Evolutionary conservation across 148 eudicot species (phyloP), one percentile per base, ranked within the genome.

Genomic region (Camellia lanceoleosa): DNA sequence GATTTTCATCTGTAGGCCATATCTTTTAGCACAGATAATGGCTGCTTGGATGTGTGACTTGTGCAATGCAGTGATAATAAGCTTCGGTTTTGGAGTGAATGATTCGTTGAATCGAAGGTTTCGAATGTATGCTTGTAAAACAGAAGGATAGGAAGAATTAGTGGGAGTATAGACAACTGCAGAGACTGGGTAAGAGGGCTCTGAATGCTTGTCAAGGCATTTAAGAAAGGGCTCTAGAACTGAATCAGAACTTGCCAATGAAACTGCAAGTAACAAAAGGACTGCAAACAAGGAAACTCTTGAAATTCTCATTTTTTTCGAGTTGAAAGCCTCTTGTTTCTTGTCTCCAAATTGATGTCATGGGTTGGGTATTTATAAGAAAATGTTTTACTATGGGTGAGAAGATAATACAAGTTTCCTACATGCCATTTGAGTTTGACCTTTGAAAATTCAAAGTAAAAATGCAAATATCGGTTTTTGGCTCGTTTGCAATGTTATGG

Each of bases 71-170:
- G 82, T 68, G 64, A 73, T 8, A 13, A 80, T 73, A 0, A 73
- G 8, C 0, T 1, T 3, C 2, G 82, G 82, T n/a, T 63, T 76
- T 0, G 73, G 78, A 7, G 83, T 55, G 19, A 67, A 6, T 19
- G 78, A 5, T 1, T 63, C n/a, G 14, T 43, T 19, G 56, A 73
- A 73, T 7, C 83, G 77, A 14, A 42, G 55, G 78, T 80, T 80
- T 15, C 52, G 52, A 23, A 65, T 73, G 73, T 19, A 66, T 43
- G 44, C 49, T 19, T 64, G 56, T 10, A 80, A 65, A 43, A 82
- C 63, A 42, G 81, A 71, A 9, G 73, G 15, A 18, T 82, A 82
- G 1, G 84, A 76, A 41, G 81, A 18, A 20, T 82, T 78, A 23
- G 55, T 64, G 1, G 71, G 61, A 19, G 78, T 72, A 41, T 61